Conservation (phyloP, 2,329 filamentous ascomycete genomes). For the Claviceps citrina region DNA sequence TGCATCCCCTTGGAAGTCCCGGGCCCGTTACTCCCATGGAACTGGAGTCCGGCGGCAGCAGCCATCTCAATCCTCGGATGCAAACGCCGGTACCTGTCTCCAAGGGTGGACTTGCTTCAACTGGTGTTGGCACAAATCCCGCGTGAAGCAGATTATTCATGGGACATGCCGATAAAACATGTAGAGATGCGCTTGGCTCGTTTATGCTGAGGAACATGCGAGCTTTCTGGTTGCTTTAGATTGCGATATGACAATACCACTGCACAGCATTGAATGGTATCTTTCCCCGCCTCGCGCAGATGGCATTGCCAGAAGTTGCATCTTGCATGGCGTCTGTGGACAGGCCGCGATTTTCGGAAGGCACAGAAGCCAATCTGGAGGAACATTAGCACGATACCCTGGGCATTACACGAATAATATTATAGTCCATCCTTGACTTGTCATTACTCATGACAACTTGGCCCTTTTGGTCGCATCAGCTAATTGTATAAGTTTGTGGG, state of each 20-base stretch:
- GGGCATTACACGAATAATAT: neutral
- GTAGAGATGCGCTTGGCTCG: neutral
- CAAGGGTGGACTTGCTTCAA: neutral
- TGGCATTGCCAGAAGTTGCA: neutral
- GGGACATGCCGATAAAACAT: neutral
- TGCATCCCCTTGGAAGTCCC: conserved; percentile 40
- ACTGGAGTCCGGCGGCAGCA: conserved; percentile 25
- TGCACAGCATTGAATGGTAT: neutral
- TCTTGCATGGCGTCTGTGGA: neutral
- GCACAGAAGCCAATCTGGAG: neutral
- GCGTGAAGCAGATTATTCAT: neutral
- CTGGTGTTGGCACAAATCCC: neutral
- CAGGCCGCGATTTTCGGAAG: neutral
- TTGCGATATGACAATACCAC: neutral
- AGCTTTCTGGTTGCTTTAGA: neutral
- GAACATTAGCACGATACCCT: neutral
- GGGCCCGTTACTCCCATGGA: conserved; percentile 49
- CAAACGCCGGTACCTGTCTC: neutral
- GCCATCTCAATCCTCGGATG: conserved; percentile 19
- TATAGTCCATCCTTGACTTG: neutral
- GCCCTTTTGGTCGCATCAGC: neutral
- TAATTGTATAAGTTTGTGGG: neutral
- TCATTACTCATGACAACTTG: neutral
- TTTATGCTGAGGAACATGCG: neutral
- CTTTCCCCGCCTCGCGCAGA: neutral